Base-by-base conservation (phyloP, 768 basidiomycete species). In the Lentinula lateritia region DNA sequence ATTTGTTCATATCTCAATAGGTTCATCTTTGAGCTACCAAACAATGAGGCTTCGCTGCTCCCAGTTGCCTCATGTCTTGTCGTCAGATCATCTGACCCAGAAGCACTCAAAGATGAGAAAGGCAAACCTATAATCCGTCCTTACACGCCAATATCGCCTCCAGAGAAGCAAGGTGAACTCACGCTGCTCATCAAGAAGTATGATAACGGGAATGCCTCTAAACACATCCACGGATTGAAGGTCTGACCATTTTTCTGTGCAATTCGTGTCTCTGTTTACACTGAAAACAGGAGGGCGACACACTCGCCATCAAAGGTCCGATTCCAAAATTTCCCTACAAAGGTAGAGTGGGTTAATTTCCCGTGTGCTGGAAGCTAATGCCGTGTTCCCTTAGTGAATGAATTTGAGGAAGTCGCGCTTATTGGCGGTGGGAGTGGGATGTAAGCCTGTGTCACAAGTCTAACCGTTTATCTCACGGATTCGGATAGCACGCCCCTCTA, bases 361-460 rank as follows among this genome's bases (percentile, higher is more conserved):
- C 34, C 9, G 15, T 12, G n/a, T n/a, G 6, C 18, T 20, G 13
- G 28, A 28, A 10, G 20, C 39, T 42, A 23, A 46, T 56, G 53
- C 36, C 52, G 52, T 35, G 9, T 41, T 63, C 32, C 55, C n/a
- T 52, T 65, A 93, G 91, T 80, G 65, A 92, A 93, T 72, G 84
- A 93, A 72, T 88, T 89, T 57, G 91, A 95, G 20, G 79, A 94
- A 66, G 87, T 97, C 59, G 90, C 88, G 12, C 80, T 95, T 67
- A 92, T 98, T 67, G 93, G 92, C 38, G 97, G 97, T 58, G 97
- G 97, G 58, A 90, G 86, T 65, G 97, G 97, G 71, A 93, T 98
- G 88, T 90, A 68, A 67, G 87, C 75, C 38, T 52, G 20, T 23
- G 9, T 48, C 18, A 20, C 12, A 28, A 20, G 20, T 10, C 28